Evolutionary conservation across 306 rosid genomes (phyloP), one percentile per base, ranked within the genome.

Genomic region (Glycine soja): DNA sequence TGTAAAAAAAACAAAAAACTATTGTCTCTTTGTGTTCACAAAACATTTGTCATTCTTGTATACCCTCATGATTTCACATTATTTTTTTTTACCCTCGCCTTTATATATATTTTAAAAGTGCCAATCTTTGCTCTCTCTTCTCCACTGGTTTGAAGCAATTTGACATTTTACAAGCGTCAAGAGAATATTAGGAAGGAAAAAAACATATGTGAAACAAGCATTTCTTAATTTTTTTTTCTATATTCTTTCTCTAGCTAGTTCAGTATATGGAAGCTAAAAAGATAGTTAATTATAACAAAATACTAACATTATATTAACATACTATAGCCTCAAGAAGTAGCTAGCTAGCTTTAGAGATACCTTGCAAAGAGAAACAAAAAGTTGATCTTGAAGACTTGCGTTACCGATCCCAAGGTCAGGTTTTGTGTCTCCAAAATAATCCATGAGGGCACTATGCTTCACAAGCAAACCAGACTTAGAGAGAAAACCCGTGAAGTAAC

Each of bases 351-450:
- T 24, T 24, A 24, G 30, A 57, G 8, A 53, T 58, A 80, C 83
- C 83, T 80, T 71, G 19, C 83, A 80, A 71, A 4, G 38, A 57
- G 78, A 80, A 13, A 80, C 15, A 30, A 80, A 59, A 70, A 59
- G 72, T n/a, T 80, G 78, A 80, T 80, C 78, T 61, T 61, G 59
- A 15, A 36, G 7, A 38, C 72, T 71, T 16, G 83, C 7, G 72
- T 59, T 80, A 45, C 72, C 64, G 36, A 80, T 61, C 0, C 56
- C 78, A 61, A 80, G 34, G 43, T 80, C 56, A 48, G 78, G 83
- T 4, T 38, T 80, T 18, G 9, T 61, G 18, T 72, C 78, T 38
- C 73, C 78, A 80, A 80, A 80, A 71, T 72, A 61, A 18, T 80
- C 83, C 7, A 36, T 36, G 3, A 80, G 46, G 1, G 66, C 78